Conservation (phyloP, 1,284 basidiomycete species). For the Rhodotorula sp. region DNA sequence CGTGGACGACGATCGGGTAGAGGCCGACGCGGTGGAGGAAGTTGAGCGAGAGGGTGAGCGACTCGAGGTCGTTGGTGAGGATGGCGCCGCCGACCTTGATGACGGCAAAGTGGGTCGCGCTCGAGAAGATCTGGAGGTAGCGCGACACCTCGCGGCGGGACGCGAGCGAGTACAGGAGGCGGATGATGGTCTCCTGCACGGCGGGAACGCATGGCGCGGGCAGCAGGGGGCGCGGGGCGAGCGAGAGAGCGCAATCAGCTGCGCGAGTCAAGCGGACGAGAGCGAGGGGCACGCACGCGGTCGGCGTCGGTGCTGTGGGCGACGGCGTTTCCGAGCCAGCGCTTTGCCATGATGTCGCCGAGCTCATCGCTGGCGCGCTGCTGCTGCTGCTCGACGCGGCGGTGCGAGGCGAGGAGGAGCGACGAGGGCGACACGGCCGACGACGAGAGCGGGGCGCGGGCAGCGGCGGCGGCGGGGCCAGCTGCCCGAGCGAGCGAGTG, state of each 20-base stretch:
- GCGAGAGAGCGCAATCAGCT: neutral
- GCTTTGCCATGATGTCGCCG: constrained; percentile 39
- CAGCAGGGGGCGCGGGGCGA: neutral
- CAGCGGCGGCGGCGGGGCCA: neutral
- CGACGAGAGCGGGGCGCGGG: constrained; percentile 6
- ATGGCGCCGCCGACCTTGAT: constrained; percentile 83
- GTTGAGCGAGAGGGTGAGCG: constrained; percentile 85
- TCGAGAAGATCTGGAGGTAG: constrained; percentile 90
- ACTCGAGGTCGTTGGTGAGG: constrained; percentile 77
- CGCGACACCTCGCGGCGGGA: constrained; percentile 94
- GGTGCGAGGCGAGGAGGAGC: constrained; percentile 36
- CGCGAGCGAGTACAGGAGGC: constrained; percentile 89
- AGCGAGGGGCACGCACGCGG: constrained; percentile 35
- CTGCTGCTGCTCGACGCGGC: constrained; percentile 35
- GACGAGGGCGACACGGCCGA: constrained; percentile 9
- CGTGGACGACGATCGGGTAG: constrained; percentile 91
- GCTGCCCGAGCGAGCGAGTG: neutral
- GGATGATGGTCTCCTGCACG: constrained; percentile 54
- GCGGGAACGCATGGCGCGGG: no score
- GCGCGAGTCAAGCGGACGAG: neutral
- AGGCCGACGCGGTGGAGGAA: constrained; percentile 91
- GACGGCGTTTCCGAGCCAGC: constrained; percentile 40
- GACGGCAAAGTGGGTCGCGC: constrained; percentile 45
- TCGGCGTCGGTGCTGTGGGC: constrained; percentile 36
- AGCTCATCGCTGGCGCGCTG: constrained; percentile 32